Evolutionary conservation across 202 grass and related monocot genomes (phyloP), one percentile per base, ranked within the genome.

Genomic region (Zoysia matrella): DNA sequence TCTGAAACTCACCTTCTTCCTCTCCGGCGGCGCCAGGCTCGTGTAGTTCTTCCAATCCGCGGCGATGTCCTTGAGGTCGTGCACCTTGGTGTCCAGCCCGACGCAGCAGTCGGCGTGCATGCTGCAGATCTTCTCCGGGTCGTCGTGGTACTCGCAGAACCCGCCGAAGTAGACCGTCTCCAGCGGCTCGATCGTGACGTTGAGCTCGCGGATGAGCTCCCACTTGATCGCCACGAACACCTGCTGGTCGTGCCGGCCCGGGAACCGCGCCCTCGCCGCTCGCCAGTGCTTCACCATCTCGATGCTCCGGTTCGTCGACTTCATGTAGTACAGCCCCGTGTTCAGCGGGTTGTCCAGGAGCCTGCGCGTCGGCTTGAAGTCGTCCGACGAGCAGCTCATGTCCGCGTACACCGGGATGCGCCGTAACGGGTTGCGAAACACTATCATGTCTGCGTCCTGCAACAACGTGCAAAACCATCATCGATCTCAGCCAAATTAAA

Each of bases 31-130:
- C 9, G 88, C 14, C 15, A 90, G 60, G 30, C 30, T 36, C 30
- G 75, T 0, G 3, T 53, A 12, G 63, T 36, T 36, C 30, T 36
- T 36, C 30, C 30, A 36, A 36, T 36, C 30, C 30, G 30, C 30
- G 30, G 30, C 62, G 1, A 83, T 44, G 15, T 55, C 62, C 50
- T 0, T 70, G 54, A 92, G 75, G 44, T 95, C 87, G 30, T 64
- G 67, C 58, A 95, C 71, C 87, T 92, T 95, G 47, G 79, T 86
- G 0, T 56, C 71, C 15, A 95, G 41, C 45, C 86, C 85, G 6
- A 86, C 1, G 46, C 93, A 92, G 53, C 93, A 90, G 67, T 86
- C 83, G 22, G 88, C 93, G 69, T 92, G 90, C 72, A 95, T 84
- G 7, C 88, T 95, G 58, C 80, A 90, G 11, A 83, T 45, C 76